Base-by-base conservation (phyloP, 2,329 filamentous ascomycete species). In the Stagonosporopsis rhizophila region DNA sequence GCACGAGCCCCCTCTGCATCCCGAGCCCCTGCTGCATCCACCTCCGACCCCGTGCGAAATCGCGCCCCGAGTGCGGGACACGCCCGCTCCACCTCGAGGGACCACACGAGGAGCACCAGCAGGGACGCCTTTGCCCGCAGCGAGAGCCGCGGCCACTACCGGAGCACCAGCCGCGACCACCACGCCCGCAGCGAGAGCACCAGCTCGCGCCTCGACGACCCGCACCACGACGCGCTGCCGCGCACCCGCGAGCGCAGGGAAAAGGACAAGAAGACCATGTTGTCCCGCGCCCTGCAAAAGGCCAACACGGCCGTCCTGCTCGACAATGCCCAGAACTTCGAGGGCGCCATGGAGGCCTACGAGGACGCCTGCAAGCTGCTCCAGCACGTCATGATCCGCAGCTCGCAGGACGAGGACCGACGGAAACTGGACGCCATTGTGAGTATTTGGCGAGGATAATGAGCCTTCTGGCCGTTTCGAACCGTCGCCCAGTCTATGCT, bases 261-360 rank as follows among this genome's bases (percentile, higher is more conserved):
- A 56, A 80, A 77, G 65, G 81, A 82, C 65, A 82, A 98, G 74
- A 98, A 97, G 80, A 90, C 89, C 11, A 98, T 98, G 93, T 83
- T 99, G 32, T 96, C 94, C n/a, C 91, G 90, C 67, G 95, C 95
- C 0, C 80, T 99, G 51, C 90, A 96, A 73, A 96, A 97, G 78
- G 95, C 95, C 45, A 97, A 99, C 71, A 94, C 91, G 12, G 95
- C 95, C 20, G 95, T 99, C 23, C 85, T 97, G 64, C 85, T 99
- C 37, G 95, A 99, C 78, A 98, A 97, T 83, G 92, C 92, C 14
- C 91, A 95, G 69, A 96, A 98, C 71, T 94, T 95, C 61, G 91
- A 94, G 73, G 92, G 91, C 37, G 95, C 95, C 17, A 88, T 96
- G 72, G 87, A 92, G 68, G 92, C 94, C 14, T 99, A 99, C 73